These are phyloP conservation scores for Coemansia sp. DNA, from an alignment of 192 early-diverging fungal species.

Conservation along the genomic window DNA sequence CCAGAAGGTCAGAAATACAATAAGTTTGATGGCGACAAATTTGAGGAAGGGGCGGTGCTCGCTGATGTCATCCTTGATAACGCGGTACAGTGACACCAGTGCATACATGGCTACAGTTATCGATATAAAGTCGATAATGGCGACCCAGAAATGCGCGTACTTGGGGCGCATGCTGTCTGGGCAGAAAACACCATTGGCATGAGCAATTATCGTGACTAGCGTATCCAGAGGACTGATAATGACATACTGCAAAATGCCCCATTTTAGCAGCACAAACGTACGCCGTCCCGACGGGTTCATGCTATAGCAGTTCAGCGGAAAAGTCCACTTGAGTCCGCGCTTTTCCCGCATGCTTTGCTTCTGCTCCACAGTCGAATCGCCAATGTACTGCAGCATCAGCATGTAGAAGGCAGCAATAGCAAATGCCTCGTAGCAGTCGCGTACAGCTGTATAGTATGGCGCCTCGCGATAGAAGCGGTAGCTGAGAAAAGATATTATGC, in stretches of 20 bases:
- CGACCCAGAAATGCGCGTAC: constrained; percentile 67
- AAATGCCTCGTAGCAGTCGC: constrained; percentile 76
- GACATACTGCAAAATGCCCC: constrained; percentile 71
- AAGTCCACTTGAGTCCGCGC: constrained; percentile 55
- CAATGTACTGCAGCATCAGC: constrained; percentile 67
- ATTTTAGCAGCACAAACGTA: constrained; percentile 61
- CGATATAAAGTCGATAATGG: constrained; percentile 61
- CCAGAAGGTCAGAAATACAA: constrained; percentile 68
- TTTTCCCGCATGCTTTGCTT: constrained; percentile 45
- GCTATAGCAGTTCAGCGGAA: constrained; percentile 60
- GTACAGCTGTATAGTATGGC: constrained; percentile 65
- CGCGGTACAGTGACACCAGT: constrained; percentile 61
- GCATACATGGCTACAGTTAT: constrained; percentile 69
- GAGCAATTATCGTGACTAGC: constrained; percentile 59
- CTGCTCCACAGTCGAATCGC: constrained; percentile 53
- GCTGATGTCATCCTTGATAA: constrained; percentile 58
- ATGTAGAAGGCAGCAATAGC: constrained; percentile 72
- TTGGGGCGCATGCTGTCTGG: constrained; percentile 57
- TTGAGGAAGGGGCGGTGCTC: constrained; percentile 54
- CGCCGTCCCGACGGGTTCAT: constrained; percentile 58
- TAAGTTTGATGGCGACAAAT: constrained; percentile 53
- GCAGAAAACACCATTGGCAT: constrained; percentile 64
- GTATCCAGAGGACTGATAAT: constrained; percentile 62
- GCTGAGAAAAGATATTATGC: constrained; percentile 63
- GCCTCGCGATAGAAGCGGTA: constrained; percentile 69